Percentiles rank a stretch among this genome's conserved stretches.
Conservation (phyloP, 768 basidiomycete genomes). For the Pleurotus giganteus region DNA sequence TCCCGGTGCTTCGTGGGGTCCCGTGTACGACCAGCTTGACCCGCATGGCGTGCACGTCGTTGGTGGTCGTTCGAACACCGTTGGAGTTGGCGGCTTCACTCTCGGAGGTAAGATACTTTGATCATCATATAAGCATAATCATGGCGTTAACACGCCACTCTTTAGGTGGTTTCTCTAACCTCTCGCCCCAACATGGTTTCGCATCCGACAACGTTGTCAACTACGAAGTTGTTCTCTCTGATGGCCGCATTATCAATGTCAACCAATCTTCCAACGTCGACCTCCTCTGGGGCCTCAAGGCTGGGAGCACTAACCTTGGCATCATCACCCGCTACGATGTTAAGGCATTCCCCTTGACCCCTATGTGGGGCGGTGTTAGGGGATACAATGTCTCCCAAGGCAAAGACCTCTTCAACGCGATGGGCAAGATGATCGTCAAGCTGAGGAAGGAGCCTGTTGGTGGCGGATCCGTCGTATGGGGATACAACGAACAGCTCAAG, state of each 20-base stretch:
- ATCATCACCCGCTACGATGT: constrained; percentile 18
- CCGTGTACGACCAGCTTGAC: constrained; percentile 12
- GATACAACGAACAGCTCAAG: background rate
- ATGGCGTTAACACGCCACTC: background rate
- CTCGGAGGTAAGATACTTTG: constrained; percentile 11
- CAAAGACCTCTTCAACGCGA: constrained; percentile 1
- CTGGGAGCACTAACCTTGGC: constrained; percentile 17
- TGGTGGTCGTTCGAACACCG: constrained; percentile 13
- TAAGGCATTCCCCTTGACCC: constrained; percentile 3
- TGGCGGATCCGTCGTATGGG: constrained; percentile 5
- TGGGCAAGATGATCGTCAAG: constrained; percentile 4
- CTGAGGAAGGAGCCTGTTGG: constrained; percentile 3
- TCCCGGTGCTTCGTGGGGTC: constrained; percentile 9
- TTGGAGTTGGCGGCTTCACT: constrained; percentile 16
- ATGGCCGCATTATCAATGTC: constrained; percentile 10
- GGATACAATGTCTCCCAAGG: constrained; percentile 10
- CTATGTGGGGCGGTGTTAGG: constrained; percentile 15
- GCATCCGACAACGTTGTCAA: constrained; percentile 13
- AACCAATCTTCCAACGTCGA: constrained; percentile 12
- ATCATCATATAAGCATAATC: background rate
- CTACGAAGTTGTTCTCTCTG: constrained; percentile 15
- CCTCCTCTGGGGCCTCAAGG: constrained; percentile 16
- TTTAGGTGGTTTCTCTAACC: constrained; percentile 17
- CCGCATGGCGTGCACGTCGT: constrained; percentile 7
- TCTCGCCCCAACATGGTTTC: constrained; percentile 12